Base-by-base conservation (phyloP, 129 eudicot species). In the Ambrosia trifida region DNA sequence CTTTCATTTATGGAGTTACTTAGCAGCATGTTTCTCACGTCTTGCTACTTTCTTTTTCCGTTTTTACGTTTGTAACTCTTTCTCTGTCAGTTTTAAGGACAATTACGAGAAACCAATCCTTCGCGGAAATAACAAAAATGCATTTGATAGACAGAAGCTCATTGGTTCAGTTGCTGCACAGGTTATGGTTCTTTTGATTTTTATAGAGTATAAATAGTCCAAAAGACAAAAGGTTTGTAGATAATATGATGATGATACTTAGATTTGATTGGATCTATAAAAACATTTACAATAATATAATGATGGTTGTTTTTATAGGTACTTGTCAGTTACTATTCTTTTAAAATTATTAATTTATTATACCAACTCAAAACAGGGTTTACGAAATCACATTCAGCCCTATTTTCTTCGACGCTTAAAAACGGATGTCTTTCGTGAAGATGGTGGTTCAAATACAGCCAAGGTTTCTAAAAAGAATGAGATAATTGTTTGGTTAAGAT, bases 151-250 rank as follows among this genome's bases (percentile, higher is more conserved):
- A 24, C 28, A 24, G 45, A 92, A 92, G 98, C 83, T 84, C 13
- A 75, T 86, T 81, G 96, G 98, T 78, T 89, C 96, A 47, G 82
- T 87, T 43, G 96, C 87, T 73, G 98, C 98, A 54, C 89, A 92
- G 91, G 98, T 92, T 83, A 84, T 13, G 38, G 5, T 13, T 50
- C 63, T 16, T 40, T 33, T 16, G 45, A 61, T 43, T 72, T 14
- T 61, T 24, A 8, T 32, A 7, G 24, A 45, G 28, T 69, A 17
- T 49, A 40, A 38, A 13, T 60, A 11, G 13, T 18, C 56, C 44
- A 38, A 70, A 20, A 2, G 38, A 12, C 40, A 4, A 66, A 12
- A 4, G 1, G 4, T 64, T 38, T 3, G 17, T 5, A 40, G 17
- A 45, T 46, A 46, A 11, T 36, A 64, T 16, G 51, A 0, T 30